phyloP scores from a whole-genome alignment of 441 rosid species.

The Lepidium campestre region DNA sequence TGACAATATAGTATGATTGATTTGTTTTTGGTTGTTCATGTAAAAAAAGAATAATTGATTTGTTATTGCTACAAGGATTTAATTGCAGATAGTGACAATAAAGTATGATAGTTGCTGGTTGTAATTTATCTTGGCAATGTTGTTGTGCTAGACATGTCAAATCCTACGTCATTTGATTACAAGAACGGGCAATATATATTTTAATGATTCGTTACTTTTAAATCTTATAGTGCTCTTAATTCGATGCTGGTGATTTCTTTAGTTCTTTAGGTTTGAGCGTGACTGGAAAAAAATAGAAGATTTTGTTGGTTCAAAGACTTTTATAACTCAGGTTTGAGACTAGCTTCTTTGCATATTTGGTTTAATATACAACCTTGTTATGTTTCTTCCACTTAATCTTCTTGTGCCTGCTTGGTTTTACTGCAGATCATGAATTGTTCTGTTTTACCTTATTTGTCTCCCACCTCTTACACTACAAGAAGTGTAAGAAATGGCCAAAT shows the following conservation, averaged over 20 bases:
- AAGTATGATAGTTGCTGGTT: no score
- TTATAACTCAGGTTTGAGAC: conserved; percentile 58
- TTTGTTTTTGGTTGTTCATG: no score
- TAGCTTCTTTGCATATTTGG: neutral
- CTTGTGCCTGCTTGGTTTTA: neutral
- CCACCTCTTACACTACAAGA: no score
- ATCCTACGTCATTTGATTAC: no score
- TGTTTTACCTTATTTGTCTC: conserved; percentile 96
- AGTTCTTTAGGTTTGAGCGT: conserved; percentile 53
- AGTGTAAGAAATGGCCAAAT: no score
- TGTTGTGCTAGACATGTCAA: no score
- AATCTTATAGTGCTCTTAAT: neutral
- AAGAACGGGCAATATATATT: no score
- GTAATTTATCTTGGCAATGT: no score
- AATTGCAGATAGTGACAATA: no score
- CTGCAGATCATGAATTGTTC: conserved; percentile 75
- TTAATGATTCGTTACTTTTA: neutral
- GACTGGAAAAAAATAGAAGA: conserved; percentile 80
- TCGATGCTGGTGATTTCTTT: conserved; percentile 1
- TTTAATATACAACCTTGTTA: neutral
- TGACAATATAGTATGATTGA: no score
- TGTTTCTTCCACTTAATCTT: neutral
- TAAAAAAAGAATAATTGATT: no score
- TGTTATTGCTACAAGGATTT: no score
- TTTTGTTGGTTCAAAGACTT: conserved; percentile 67